Percentiles rank a stretch among this genome's conserved stretches.
phyloP scores from a whole-genome alignment of 768 basidiomycete genomes.

The Phlebiopsis gigantea region DNA sequence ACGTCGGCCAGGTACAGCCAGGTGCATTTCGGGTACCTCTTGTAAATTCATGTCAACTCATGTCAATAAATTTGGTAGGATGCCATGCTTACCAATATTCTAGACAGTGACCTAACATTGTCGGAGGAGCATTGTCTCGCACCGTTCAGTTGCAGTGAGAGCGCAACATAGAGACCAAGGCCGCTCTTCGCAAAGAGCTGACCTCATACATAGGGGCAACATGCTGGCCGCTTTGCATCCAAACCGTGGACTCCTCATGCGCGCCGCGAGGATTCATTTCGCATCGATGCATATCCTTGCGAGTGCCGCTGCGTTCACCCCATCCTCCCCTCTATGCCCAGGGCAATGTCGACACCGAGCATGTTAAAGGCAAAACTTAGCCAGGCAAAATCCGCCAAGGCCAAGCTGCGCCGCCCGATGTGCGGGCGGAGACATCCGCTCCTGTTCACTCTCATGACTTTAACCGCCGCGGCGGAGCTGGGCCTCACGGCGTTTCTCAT shows the following conservation, averaged over 20 bases:
- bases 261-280: neutral
- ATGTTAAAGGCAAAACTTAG: neutral
- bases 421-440: slow-evolving; percentile 24
- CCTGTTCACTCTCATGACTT: slow-evolving; percentile 49
- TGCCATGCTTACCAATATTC: too few species aligned
- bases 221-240: neutral
- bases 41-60: neutral
- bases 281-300: neutral
- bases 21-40: neutral
- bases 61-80: too few species aligned
- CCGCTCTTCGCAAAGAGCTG: too few species aligned
- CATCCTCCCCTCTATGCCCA: neutral
- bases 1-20: neutral
- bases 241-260: neutral
- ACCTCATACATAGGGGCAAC: too few species aligned
- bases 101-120: too few species aligned
- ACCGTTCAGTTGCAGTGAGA: too few species aligned
- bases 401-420: neutral
- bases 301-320: neutral
- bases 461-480: slow-evolving; percentile 66
- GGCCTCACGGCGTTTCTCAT: slow-evolving; percentile 73
- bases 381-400: neutral
- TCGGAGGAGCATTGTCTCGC: too few species aligned
- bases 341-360: neutral
- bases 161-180: too few species aligned